Base-by-base conservation (phyloP, 495 filamentous ascomycete species). In the Aspergillus indologenus region DNA sequence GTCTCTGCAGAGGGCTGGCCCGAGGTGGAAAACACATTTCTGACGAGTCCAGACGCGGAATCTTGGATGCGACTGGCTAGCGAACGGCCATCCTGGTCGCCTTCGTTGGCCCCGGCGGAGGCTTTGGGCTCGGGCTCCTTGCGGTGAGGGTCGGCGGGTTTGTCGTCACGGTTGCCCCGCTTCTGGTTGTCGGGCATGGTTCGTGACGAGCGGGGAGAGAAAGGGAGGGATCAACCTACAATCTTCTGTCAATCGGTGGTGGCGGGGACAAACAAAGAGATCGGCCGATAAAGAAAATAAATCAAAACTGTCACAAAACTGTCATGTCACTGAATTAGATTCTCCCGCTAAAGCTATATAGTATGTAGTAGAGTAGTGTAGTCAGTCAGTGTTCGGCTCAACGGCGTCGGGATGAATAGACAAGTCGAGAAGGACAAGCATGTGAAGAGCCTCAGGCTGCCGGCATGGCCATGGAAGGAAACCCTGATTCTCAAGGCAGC, bases 41-140 rank as follows among this genome's bases (percentile, higher is more conserved):
- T 65, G 12, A 74, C 73, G 40, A 78, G 68, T 0, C 61, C 60
- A 5, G 71, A 54, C 0, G 76, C 76, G 19, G 76, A 79, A 54
- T 53, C 63, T 53, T 79, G 75, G 60, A 79, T 69, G 51, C 75
- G 71, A 53, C 48, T 51, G 59, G 71, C 65, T 11, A 77, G 68
- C 7, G 75, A 73, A 26, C 58, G 59, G 26, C 60, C 4, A 21
- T 46, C 43, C 53, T 20, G 54, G 5, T 14, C 34, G 26, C 20
- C 14, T n/a, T 48, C 57, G 56, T 53, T 56, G 8, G 60, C 23
- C 15, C 31, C 29, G 46, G 47, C 43, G 56, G 54, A 50, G 34
- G 21, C 53, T 29, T 54, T 60, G 11, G 20, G 55, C 15, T 60
- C 53, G 18, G 57, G 53, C 43, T 58, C 24, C 23, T 23, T 44